Base-by-base conservation (phyloP, 805 yeast species). In the Tetrapisispora namnaoensis region DNA sequence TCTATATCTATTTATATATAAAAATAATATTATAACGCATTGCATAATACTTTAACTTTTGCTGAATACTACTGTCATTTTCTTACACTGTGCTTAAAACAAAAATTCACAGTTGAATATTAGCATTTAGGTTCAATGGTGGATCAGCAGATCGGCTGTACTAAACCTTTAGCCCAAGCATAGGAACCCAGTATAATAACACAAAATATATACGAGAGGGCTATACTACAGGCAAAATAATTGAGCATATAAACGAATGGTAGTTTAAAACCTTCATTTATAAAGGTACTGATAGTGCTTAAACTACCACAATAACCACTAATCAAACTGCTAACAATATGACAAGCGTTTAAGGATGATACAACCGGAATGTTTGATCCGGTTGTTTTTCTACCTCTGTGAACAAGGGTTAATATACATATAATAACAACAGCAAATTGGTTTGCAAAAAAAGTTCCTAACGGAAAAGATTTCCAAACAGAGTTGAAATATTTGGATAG, bases 221-320 rank as follows among this genome's bases (percentile, higher is more conserved):
- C 55, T 1, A 86, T 57, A 16, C 86, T 74, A 0, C 60, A 48
- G 1, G 65, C 24, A 6, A 76, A 83, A 60, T 89, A 89, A 8
- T 63, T 50, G 48, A 79, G 75, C 4, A 78, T 66, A 50, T 67
- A 51, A 16, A 59, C 37, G 5, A 70, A 55, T 13, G 60, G 65
- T 43, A 75, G 52, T 3, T 65, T 62, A 48, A 63, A 71, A 37
- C 86, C 63, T 62, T 89, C 97, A 39, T 76, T 79, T 9, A 85
- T 74, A 55, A 88, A 84, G 0, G 96, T 84, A 48, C 91, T 82
- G 37, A 86, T 77, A 0, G 96, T 86, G 37, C 87, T 79, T 45
- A 83, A 63, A 2, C 78, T 74, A 1, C 90, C 95, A 59, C 87
- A 80, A 50, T 77, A 80, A 0, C 95, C 95, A 55, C 78, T 77